Conservation (phyloP, 108 stramenopile genomes). For the Fragilariopsis cylindrus region DNA sequence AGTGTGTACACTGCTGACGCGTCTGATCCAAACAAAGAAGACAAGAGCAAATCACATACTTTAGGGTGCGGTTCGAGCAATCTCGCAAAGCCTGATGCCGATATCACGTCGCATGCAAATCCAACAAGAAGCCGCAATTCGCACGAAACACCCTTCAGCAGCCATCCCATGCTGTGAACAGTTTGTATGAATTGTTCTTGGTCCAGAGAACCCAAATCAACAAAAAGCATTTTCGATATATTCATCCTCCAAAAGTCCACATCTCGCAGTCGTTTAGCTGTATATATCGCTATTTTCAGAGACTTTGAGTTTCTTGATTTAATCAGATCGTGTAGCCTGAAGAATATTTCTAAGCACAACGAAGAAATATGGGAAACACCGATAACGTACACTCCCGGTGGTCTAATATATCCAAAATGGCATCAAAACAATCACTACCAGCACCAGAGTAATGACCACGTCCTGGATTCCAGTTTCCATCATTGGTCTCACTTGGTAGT, state of each 20-base stretch:
- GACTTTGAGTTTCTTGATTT: background rate
- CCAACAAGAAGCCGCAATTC: slow-evolving; percentile 50
- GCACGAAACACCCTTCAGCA: slow-evolving; percentile 63
- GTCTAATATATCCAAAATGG: slow-evolving; percentile 51
- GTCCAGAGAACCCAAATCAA: background rate
- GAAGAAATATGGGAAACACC: slow-evolving; percentile 48
- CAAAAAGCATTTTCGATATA: slow-evolving; percentile 14
- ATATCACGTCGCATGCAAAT: slow-evolving; percentile 5
- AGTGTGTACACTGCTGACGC: slow-evolving; percentile 34
- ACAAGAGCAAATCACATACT: slow-evolving; percentile 33
- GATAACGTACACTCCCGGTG: slow-evolving; percentile 37
- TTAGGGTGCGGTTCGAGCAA: slow-evolving; percentile 22
- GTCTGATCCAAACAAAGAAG: slow-evolving; percentile 40
- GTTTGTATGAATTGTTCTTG: slow-evolving; percentile 21
- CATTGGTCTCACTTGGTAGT: slow-evolving; percentile 28
- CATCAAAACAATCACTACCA: slow-evolving; percentile 55
- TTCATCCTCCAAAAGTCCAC: slow-evolving; percentile 35
- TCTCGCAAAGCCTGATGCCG: slow-evolving; percentile 7
- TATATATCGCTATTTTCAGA: slow-evolving; percentile 24
- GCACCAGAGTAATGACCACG: slow-evolving; percentile 18
- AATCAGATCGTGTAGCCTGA: slow-evolving; percentile 38
- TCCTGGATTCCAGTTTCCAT: slow-evolving; percentile 30
- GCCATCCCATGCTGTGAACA: slow-evolving; percentile 68
- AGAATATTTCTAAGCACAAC: slow-evolving; percentile 68
- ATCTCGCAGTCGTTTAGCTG: slow-evolving; percentile 35